These are phyloP conservation scores for Helichrysum umbraculigerum DNA, from an alignment of 129 eudicot genomes.

Conservation along the genomic window DNA sequence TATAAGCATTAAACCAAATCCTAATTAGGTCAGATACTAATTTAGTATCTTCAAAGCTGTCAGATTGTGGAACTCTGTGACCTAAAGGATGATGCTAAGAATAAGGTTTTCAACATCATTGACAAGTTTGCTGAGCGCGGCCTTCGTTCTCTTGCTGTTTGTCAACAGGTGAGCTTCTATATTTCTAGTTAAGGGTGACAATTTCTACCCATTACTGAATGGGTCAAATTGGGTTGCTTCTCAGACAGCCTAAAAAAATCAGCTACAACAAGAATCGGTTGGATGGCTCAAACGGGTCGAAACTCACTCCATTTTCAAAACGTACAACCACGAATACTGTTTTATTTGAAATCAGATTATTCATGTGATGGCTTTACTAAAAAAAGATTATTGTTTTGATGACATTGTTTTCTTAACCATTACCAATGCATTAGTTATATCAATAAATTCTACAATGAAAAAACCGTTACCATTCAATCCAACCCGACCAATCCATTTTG, in stretches of 20 bases:
- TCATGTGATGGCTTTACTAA: no score
- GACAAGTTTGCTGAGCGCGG: constrained; percentile 93
- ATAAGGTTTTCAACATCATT: constrained; percentile 62
- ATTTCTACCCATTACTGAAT: not conserved
- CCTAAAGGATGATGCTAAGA: constrained; percentile 48
- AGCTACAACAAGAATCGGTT: not conserved
- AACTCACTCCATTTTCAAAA: no score
- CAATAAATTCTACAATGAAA: no score
- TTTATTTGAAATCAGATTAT: no score
- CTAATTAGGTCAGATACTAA: constrained; percentile 19
- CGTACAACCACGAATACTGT: no score
- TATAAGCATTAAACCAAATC: not conserved
- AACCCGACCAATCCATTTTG: not conserved
- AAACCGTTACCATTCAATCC: not conserved
- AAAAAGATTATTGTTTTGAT: no score
- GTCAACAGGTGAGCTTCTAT: constrained; percentile 47
- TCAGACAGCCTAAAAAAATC: not conserved
- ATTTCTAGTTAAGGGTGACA: not conserved
- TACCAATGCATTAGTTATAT: not conserved
- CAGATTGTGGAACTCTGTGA: constrained; percentile 79
- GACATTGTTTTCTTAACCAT: no score
- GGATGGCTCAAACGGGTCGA: no score
- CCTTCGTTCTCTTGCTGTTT: constrained; percentile 81
- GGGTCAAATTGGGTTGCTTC: not conserved
- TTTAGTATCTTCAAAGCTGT: constrained; percentile 7